Base-by-base conservation (phyloP, 345 rosid species). In the Kernera saxatilis region DNA sequence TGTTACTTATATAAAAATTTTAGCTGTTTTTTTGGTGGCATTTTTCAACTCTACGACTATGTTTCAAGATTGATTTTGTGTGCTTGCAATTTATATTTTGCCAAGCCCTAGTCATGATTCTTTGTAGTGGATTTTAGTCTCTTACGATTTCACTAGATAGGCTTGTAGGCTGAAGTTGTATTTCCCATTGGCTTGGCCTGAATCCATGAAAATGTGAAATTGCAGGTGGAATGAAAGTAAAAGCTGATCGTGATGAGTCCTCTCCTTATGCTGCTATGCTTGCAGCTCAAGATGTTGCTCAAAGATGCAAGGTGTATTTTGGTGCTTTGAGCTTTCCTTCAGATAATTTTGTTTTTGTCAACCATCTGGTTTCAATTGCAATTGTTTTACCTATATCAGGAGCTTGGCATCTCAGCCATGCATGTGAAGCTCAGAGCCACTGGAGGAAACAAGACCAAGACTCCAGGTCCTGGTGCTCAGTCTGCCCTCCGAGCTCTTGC, bases 401-500 rank as follows among this genome's bases (percentile, higher is more conserved):
- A 86, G 55, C 91, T 84, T 74, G 95, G 95, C 4, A 56, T 88
- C 11, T 83, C 88, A 48, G 89, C 95, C 13, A 88, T 88, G 33
- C 89, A 88, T 33, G 85, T 88, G 69, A 88, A 88, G 84, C 88
- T 88, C 7, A 82, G 91, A 22, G 89, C 89, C 39, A 85, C 89
- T 2, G 95, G 91, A 2, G 95, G 91, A 25, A 88, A 88, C 78
- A 85, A 88, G 71, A 85, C 91, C 10, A 88, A 88, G 70, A 88
- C 95, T 15, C 91, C 91, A 67, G 91, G 94, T 36, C 94, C 94
- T 8, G 94, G 94, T 70, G 94, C 94, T 52, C 94, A 86, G 77
- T 86, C 93, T 41, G 93, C 91, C 8, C 87, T 86, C 2, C 72
- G 93, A 39, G 93, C 93, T 5, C 82, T 88, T 70, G 91, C 94